Evolutionary conservation across 2,329 filamentous ascomycete genomes (phyloP).

Genomic region (Emmonsiellopsis sp.): DNA sequence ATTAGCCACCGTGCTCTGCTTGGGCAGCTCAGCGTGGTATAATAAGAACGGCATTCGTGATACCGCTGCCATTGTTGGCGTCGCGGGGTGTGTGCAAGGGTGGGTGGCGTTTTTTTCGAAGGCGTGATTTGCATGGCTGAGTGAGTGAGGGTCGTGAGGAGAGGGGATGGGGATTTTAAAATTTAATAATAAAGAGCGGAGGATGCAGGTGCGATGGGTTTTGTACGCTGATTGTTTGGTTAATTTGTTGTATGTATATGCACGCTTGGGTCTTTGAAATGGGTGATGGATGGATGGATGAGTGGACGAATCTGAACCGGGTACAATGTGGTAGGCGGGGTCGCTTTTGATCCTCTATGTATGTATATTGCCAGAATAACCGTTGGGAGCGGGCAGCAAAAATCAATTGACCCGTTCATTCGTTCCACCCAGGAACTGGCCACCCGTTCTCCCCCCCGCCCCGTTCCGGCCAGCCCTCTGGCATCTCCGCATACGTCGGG

Average conservation of each 20-base stretch:
- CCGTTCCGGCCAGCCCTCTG: slow-evolving; percentile 52
- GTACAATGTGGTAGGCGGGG: too few relatives aligned
- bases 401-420: background rate
- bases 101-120: slow-evolving; percentile 12
- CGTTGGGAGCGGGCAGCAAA: too few relatives aligned
- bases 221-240: background rate
- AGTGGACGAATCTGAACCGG: too few relatives aligned
- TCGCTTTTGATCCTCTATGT: too few relatives aligned
- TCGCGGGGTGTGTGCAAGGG: background rate
- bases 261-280: too few relatives aligned
- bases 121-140: background rate
- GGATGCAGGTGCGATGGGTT: background rate
- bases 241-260: background rate
- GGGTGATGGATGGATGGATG: background rate
- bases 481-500: slow-evolving; percentile 49
- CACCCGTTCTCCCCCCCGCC: slow-evolving; percentile 41
- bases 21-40: slow-evolving; percentile 24
- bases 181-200: background rate
- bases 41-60: slow-evolving; percentile 18
- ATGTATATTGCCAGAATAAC: too few relatives aligned
- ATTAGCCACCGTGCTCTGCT: slow-evolving; percentile 19
- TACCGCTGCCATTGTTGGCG: slow-evolving; percentile 19
- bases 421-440: slow-evolving; percentile 12
- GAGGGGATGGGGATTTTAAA: background rate
- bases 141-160: background rate